phyloP scores from a whole-genome alignment of 108 stramenopile species.

The Skeletonema marinoi region DNA sequence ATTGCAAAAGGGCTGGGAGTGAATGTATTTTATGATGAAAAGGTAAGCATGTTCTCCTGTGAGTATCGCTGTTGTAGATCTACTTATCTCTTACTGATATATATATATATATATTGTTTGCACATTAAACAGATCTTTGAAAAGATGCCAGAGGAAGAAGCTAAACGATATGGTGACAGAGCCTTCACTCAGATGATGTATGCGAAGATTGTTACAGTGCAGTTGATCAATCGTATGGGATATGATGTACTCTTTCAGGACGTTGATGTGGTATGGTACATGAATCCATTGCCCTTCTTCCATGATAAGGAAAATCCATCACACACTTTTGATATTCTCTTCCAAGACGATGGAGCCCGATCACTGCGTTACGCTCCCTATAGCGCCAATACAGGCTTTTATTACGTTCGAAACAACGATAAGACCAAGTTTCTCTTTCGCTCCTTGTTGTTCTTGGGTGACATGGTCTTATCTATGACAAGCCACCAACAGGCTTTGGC shows the following conservation, averaged over 20 bases:
- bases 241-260: conserved; percentile 73
- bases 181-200: conserved; percentile 72
- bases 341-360: conserved; percentile 91
- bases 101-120: background rate
- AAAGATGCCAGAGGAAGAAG: conserved; percentile 48
- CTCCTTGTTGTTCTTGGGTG: conserved; percentile 59
- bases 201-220: conserved; percentile 63
- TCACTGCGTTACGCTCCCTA: conserved; percentile 71
- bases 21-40: conserved; percentile 51
- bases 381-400: conserved; percentile 81
- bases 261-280: conserved; percentile 75
- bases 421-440: conserved; percentile 77
- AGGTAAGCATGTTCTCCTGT: conserved; percentile 13
- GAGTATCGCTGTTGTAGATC: background rate
- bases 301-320: conserved; percentile 43
- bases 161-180: conserved; percentile 54
- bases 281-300: conserved; percentile 66
- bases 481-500: conserved; percentile 84
- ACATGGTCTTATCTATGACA: conserved; percentile 62
- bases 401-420: conserved; percentile 81
- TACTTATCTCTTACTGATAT: background rate
- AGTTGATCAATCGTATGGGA: conserved; percentile 51
- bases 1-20: conserved; percentile 50
- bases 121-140: conserved; percentile 25
- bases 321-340: conserved; percentile 75